Evolutionary conservation across 2,329 filamentous ascomycete species (phyloP).

Genomic region (Talaromyces marneffei): DNA sequence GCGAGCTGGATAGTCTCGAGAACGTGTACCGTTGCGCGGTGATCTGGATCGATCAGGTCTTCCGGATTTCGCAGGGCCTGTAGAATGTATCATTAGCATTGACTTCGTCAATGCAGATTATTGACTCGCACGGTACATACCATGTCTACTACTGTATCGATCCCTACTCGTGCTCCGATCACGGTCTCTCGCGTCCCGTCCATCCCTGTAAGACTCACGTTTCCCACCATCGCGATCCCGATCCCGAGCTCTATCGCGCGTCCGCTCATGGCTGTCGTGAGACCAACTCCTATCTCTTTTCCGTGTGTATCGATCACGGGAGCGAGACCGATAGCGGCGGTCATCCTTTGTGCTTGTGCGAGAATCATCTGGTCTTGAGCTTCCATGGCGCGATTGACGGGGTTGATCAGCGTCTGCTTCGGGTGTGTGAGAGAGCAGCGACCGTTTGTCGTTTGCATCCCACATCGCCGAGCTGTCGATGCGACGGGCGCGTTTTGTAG

Average conservation of each 20-base stretch:
- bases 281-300: conserved; percentile 41
- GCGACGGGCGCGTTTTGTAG: conserved; percentile 47
- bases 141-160: conserved; percentile 35
- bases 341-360: conserved; percentile 38
- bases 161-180: conserved; percentile 37
- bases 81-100: not conserved
- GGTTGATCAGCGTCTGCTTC: conserved; percentile 27
- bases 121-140: conserved; percentile 22
- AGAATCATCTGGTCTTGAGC: conserved; percentile 15
- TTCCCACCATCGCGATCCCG: conserved; percentile 27
- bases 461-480: conserved; percentile 59
- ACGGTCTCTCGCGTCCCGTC: conserved; percentile 34
- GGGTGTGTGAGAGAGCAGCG: conserved; percentile 23
- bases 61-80: conserved; percentile 29
- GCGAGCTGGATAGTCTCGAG: conserved; percentile 23
- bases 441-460: conserved; percentile 43
- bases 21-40: conserved; percentile 34
- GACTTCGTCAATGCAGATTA: not conserved
- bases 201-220: conserved; percentile 30
- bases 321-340: conserved; percentile 35
- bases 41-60: conserved; percentile 34
- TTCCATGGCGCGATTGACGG: conserved; percentile 35
- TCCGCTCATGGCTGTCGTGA: conserved; percentile 29
- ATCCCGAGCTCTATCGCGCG: conserved; percentile 23
- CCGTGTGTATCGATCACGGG: conserved; percentile 35